Base-by-base conservation (phyloP, 371 early-diverging fungal genomes). In the Mortierella sp. region DNA sequence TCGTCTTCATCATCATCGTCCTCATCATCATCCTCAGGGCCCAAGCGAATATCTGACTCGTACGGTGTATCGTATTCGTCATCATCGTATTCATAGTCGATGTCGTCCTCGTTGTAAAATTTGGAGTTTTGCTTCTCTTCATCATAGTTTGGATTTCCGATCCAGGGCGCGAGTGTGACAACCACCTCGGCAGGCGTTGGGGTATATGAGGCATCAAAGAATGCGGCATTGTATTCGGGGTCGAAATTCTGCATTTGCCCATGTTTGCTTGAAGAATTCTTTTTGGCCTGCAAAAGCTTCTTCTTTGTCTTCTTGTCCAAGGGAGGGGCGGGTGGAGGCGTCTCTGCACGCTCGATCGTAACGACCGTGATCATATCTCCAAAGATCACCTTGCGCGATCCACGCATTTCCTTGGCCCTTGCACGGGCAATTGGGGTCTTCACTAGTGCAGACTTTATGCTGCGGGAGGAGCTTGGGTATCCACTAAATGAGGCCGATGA, bases 351-450 rank as follows among this genome's bases (percentile, higher is more conserved):
- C 52, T 72, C 69, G 22, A 77, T 58, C 5, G 78, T 72, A 37
- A 77, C 73, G 35, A 77, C 52, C 12, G 78, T 77, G 40, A 77
- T 77, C 73, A 66, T 77, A 3, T 77, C 78, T 11, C 78, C 78
- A 72, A 72, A 77, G 28, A 57, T 45, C 28, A 77, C 78, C 59
- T 72, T 77, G 35, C 73, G 78, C 2, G 78, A 37, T 3, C 73
- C 73, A 24, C 49, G 62, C 2, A 54, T 54, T 39, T 77, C 78
- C 28, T 65, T 68, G 51, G 78, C 72, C 10, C 73, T 59, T 10
- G 78, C 78, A 32, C 73, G 68, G 2, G 78, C 78, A 58, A 77
- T 77, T 8, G 78, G 78, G 0, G 78, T 72, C 63, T 72, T 77
- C 43, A 73, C 55, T 6, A 77, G 24, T 0, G 78, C 73, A 14